Evolutionary conservation across 192 early-diverging fungal species (phyloP), one percentile per base, ranked within the genome.

Genomic region (Coemansia sp.): DNA sequence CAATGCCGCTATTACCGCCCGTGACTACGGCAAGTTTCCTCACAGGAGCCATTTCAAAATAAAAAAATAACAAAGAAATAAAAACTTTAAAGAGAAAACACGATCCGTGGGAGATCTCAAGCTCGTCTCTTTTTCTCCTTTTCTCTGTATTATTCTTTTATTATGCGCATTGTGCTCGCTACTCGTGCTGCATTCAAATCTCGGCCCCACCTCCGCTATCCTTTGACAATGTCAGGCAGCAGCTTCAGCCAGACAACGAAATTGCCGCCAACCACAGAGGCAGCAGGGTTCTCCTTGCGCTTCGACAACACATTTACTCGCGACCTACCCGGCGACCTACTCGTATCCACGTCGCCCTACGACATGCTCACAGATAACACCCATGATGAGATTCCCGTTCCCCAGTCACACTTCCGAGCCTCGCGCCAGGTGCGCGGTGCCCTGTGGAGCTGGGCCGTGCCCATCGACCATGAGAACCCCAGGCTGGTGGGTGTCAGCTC

Each of bases 1-100:
- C 81, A 7, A 84, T 73, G 61, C 81, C 81, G 67, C 75, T 75
- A 65, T 84, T 84, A 36, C 56, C 81, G 59, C 81, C 81, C 0
- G 81, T 83, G 34, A 83, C 54, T 4, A 78, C 46, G 1, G 54
- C 73, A 34, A 81, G 53, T 54, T 29, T 62, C 5, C 11, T 71
- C 54, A 17, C 33, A 21, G 39, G 31, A 17, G 7, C 19, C 39
- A 45, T 44, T 39, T n/a, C 5, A 5, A 2, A 59, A 35, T 42
- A 31, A 37, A 33, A 42, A 48, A 6, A 34, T 21, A 61, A 40
- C 37, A 34, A 13, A 7, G 21, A 24, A 65, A 45, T 33, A 11
- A 24, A 62, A 13, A 19, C 8, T 2, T 33, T 10, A 33, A 19
- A 10, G 11, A 56, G 11, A 34, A 17, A 16, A 31, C 14, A 42